These are phyloP conservation scores for Leishmania amazonensis DNA, from an alignment of 208 protist species.

Conservation along the genomic window DNA sequence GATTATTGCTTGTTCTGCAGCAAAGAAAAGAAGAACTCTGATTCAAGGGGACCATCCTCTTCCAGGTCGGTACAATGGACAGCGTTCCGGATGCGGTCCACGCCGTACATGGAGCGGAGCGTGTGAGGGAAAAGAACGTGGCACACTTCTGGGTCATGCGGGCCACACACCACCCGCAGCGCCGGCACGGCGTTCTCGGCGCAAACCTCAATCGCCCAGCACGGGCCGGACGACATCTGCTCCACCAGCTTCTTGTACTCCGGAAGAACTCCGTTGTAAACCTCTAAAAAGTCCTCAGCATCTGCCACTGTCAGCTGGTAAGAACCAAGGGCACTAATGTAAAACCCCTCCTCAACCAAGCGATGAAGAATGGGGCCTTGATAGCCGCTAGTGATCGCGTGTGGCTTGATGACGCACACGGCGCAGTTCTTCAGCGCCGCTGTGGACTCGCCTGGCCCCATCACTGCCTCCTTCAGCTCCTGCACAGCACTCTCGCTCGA, in stretches of 20 bases:
- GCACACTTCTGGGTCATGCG: constrained; percentile 91
- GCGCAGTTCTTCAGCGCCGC: constrained; percentile 90
- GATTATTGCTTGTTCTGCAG: constrained; percentile 70
- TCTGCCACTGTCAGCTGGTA: constrained; percentile 90
- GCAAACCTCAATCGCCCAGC: constrained; percentile 89
- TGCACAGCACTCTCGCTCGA: constrained; percentile 39
- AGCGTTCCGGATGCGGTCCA: constrained; percentile 87
- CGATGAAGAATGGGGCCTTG: constrained; percentile 91
- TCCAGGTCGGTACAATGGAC: constrained; percentile 97
- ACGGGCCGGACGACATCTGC: constrained; percentile 89
- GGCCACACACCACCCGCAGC: constrained; percentile 89
- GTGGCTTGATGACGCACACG: constrained; percentile 95
- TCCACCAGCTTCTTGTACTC: constrained; percentile 94
- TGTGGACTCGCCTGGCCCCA: constrained; percentile 71
- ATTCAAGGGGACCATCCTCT: constrained; percentile 95
- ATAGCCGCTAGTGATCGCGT: constrained; percentile 90
- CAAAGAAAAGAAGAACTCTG: constrained; percentile 93
- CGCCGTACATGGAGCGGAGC: constrained; percentile 92
- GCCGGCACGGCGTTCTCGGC: constrained; percentile 83
- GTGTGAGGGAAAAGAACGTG: constrained; percentile 92
- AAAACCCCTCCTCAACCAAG: constrained; percentile 93
- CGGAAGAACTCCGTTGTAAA: constrained; percentile 96
- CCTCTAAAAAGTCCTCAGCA: constrained; percentile 96
- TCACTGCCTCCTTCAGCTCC: constrained; percentile 34
- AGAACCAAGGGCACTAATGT: constrained; percentile 90